Base-by-base conservation (phyloP, 164 flowering plant species). In the Liquidambar formosana region DNA sequence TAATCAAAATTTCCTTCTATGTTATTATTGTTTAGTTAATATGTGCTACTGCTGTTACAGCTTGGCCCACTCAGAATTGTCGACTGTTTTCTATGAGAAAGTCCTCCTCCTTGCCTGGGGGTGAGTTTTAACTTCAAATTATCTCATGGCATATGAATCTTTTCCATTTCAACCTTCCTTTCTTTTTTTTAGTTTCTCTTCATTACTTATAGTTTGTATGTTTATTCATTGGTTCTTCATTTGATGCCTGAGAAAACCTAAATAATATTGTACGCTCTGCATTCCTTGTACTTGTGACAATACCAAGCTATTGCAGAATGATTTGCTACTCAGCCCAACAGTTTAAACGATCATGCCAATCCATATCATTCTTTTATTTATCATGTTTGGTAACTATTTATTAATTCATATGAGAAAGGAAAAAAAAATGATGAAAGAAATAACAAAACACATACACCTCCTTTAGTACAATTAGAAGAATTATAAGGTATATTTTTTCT, bases 11-110 rank as follows among this genome's bases (percentile, higher is more conserved):
- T 64, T 27, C 28, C 26, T 46, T 73, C 2, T 64, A 44, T 62
- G 14, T 44, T 56, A 3, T 52, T 25, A 11, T 28, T 15, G 8
- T 69, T 58, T 62, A 9, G 13, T 72, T 73, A 57, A 69, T 60
- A 16, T 48, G 44, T 64, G 49, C 21, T 69, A 4, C 61, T 71
- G 46, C 33, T 60, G 6, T 70, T 73, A 43, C 91, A 93, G 98
- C 81, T 88, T 93, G 88, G 97, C 98, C 16, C 98, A 93, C 77
- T 93, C 98, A 41, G 98, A 93, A 79, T 56, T 93, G 71, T 93
- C 98, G 53, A 91, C 98, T 48, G 98, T 93, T 49, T 93, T 93
- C 84, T 93, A 89, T 70, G 97, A 93, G 85, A 93, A 87, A 76
- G 88, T 93, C 61, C 94, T 91, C 4, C 87, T 93, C 26, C 86